Evolutionary conservation across 108 stramenopile species (phyloP).

Genomic region (Nitzschia palea): DNA sequence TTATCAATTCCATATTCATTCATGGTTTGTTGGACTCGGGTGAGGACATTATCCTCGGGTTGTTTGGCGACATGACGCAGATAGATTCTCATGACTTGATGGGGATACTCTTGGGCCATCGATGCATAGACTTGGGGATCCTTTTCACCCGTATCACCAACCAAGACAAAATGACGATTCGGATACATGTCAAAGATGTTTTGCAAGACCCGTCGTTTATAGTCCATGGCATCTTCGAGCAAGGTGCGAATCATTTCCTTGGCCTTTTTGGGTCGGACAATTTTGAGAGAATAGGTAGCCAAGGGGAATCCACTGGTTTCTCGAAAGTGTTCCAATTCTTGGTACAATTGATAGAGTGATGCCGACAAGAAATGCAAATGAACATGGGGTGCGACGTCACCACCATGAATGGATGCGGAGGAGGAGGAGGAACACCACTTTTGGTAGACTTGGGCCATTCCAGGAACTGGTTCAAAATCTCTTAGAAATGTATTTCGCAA

Average conservation of each 20-base stretch:
- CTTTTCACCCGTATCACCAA: constrained; percentile 52
- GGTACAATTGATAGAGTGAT: constrained; percentile 43
- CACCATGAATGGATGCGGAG: neutral
- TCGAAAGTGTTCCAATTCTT: constrained; percentile 33
- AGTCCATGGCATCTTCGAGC: constrained; percentile 38
- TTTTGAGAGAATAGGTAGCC: constrained; percentile 44
- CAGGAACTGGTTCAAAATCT: constrained; percentile 42
- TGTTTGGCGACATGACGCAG: neutral
- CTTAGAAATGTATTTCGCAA: constrained; percentile 40
- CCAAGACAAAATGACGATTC: constrained; percentile 37
- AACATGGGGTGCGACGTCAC: neutral
- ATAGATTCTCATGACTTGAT: constrained; percentile 24
- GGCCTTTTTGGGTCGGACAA: constrained; percentile 30
- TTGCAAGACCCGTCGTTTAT: constrained; percentile 29
- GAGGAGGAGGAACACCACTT: constrained; percentile 18
- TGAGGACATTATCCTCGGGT: neutral
- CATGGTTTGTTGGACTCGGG: neutral
- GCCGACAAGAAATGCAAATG: constrained; percentile 40
- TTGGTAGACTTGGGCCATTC: constrained; percentile 41
- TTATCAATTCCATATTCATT: neutral
- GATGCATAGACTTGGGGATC: constrained; percentile 45
- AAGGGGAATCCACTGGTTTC: constrained; percentile 30
- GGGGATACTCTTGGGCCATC: constrained; percentile 30
- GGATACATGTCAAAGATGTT: constrained; percentile 18
- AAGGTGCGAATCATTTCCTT: constrained; percentile 32